Conservation (phyloP, 805 yeast genomes). For the Schwanniomyces occidentalis region DNA sequence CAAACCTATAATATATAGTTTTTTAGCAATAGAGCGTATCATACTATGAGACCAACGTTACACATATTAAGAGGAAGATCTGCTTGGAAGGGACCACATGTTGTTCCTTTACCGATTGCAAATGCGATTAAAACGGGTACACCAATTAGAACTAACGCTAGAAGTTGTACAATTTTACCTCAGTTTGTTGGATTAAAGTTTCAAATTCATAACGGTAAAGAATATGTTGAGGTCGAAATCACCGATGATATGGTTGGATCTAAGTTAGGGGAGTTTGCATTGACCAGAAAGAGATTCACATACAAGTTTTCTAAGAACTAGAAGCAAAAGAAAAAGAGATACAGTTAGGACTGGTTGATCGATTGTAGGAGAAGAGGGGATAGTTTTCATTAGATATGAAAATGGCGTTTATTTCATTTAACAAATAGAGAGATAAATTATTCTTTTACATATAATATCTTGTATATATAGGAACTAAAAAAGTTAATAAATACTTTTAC, state of each 20-base stretch:
- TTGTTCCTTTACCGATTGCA: conserved; percentile 91
- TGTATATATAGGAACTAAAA: conserved; percentile 3
- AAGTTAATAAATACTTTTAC: conserved; percentile 1
- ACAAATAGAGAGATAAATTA: too few relatives aligned
- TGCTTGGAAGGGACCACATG: conserved; percentile 74
- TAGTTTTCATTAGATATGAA: too few relatives aligned
- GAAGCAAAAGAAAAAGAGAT: too few relatives aligned
- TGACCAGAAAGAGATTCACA: conserved; percentile 85
- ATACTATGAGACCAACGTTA: conserved; percentile 35
- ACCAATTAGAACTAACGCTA: conserved; percentile 94
- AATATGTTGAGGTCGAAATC: conserved; percentile 82
- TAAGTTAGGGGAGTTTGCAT: conserved; percentile 93
- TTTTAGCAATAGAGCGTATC: too few relatives aligned
- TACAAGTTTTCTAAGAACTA: conserved; percentile 79
- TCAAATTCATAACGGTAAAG: conserved; percentile 95
- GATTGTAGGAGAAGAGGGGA: too few relatives aligned
- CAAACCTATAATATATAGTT: neutral
- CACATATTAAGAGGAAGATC: conserved; percentile 32
- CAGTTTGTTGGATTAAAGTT: conserved; percentile 93
- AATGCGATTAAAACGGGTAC: conserved; percentile 78
- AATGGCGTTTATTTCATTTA: neutral
- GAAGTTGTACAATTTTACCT: conserved; percentile 92
- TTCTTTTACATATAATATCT: neutral
- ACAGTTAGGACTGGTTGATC: too few relatives aligned
- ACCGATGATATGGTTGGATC: conserved; percentile 96